A percentile compares a stretch with the other conserved stretches of the same genome.
Conservation (phyloP, 2,329 filamentous ascomycete genomes). For the Apiospora pterosperma region DNA sequence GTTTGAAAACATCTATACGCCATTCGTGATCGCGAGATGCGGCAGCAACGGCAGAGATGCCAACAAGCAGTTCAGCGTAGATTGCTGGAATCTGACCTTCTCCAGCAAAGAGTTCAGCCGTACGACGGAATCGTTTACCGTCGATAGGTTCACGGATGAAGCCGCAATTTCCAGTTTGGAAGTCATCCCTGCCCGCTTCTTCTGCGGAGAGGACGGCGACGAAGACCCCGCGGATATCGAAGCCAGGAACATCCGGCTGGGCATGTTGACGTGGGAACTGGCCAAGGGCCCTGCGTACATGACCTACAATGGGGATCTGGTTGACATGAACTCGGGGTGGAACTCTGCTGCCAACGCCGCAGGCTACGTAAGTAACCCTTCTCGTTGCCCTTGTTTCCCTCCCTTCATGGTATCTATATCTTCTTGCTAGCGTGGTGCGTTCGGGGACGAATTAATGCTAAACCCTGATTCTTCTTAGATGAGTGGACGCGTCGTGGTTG, state of each 20-base stretch:
- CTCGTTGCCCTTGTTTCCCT: not conserved
- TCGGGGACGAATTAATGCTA: not conserved
- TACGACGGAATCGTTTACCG: conserved; percentile 31
- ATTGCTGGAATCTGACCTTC: conserved; percentile 40
- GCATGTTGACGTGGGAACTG: conserved; percentile 45
- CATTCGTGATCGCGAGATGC: conserved; percentile 35
- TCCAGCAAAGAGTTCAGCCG: conserved; percentile 31
- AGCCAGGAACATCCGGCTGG: conserved; percentile 36
- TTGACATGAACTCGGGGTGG: conserved; percentile 21
- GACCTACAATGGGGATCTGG: conserved; percentile 41
- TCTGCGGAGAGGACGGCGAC: conserved; percentile 31
- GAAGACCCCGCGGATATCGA: conserved; percentile 24
- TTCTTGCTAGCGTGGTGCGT: not conserved
- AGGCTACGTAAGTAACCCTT: conserved; percentile 16
- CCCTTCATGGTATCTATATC: not conserved
- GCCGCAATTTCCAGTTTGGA: conserved; percentile 37
- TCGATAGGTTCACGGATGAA: conserved; percentile 40
- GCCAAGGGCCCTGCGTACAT: conserved; percentile 42
- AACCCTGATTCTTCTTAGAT: conserved; percentile 18
- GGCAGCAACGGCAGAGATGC: not conserved
- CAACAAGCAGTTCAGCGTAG: conserved; percentile 20
- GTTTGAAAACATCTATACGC: conserved; percentile 33
- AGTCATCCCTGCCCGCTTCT: conserved; percentile 40
- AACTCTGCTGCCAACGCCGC: conserved; percentile 18
- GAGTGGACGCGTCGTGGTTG: conserved; percentile 39